phyloP scores from a whole-genome alignment of 2,329 filamentous ascomycete genomes.

The Cercospora janseana region DNA sequence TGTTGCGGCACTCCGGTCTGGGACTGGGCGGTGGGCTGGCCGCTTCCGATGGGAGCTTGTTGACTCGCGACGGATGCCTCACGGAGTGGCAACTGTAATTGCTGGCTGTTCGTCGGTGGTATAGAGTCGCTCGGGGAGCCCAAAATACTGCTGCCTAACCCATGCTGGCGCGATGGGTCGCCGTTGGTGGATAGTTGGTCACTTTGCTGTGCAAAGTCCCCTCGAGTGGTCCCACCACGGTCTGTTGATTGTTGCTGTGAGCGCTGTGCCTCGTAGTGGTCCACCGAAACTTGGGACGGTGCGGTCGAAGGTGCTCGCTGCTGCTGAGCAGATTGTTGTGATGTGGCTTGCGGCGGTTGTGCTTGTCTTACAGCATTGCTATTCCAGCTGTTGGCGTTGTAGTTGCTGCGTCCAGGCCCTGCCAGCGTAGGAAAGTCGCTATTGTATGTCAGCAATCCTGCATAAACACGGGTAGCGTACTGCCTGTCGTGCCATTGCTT shows the following conservation, averaged over 20 bases:
- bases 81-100: conserved; percentile 30
- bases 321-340: conserved; percentile 42
- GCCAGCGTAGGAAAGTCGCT: conserved; percentile 65
- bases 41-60: conserved; percentile 30
- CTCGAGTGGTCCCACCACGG: conserved; percentile 48
- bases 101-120: conserved; percentile 28
- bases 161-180: conserved; percentile 24
- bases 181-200: conserved; percentile 51
- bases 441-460: conserved; percentile 26
- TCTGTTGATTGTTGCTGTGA: conserved; percentile 39
- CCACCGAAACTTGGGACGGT: conserved; percentile 47
- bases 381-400: conserved; percentile 56
- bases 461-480: background rate
- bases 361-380: conserved; percentile 50
- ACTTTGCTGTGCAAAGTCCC: conserved; percentile 61
- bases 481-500: background rate
- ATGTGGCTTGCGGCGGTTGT: conserved; percentile 45
- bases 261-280: conserved; percentile 56
- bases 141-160: conserved; percentile 25
- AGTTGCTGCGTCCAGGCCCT: conserved; percentile 55
- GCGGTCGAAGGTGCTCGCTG: conserved; percentile 48
- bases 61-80: conserved; percentile 27
- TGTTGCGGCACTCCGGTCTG: conserved; percentile 15
- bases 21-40: conserved; percentile 15
- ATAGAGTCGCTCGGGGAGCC: conserved; percentile 29